Conservation (phyloP, 495 filamentous ascomycete genomes). For the Penicillium angulare region DNA sequence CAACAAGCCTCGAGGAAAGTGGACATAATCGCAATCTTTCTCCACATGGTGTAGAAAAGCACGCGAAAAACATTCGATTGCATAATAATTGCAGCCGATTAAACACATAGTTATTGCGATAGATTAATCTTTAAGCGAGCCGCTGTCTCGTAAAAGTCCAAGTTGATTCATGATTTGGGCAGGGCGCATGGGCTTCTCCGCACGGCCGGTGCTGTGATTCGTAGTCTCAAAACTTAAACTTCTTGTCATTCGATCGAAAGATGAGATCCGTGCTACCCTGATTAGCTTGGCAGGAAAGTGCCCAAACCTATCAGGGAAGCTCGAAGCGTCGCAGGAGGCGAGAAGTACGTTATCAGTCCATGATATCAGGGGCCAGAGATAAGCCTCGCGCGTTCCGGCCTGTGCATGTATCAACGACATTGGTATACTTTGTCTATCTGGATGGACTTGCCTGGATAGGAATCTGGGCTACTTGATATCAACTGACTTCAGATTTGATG, state of each 20-base stretch:
- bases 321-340: conserved; percentile 26
- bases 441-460: conserved; percentile 16
- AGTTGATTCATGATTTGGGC: conserved; percentile 5
- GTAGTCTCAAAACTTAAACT: conserved; percentile 4
- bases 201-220: conserved; percentile 17
- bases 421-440: conserved; percentile 14
- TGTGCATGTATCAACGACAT: background rate
- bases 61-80: no score
- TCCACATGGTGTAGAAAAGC: background rate
- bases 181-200: conserved; percentile 12
- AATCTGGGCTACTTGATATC: background rate
- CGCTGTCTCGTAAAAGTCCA: background rate
- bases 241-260: conserved; percentile 8
- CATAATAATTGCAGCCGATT: background rate
- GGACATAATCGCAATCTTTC: background rate
- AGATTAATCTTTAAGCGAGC: background rate
- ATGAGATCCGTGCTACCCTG: conserved; percentile 13
- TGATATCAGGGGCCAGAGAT: conserved; percentile 14
- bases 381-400: conserved; percentile 3
- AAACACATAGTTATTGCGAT: background rate
- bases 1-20: no score
- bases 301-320: conserved; percentile 32
- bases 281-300: conserved; percentile 20
- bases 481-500: background rate
- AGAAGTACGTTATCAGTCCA: conserved; percentile 4